phyloP scores from a whole-genome alignment of 2,329 filamentous ascomycete genomes.

The Metarhizium rileyi region DNA sequence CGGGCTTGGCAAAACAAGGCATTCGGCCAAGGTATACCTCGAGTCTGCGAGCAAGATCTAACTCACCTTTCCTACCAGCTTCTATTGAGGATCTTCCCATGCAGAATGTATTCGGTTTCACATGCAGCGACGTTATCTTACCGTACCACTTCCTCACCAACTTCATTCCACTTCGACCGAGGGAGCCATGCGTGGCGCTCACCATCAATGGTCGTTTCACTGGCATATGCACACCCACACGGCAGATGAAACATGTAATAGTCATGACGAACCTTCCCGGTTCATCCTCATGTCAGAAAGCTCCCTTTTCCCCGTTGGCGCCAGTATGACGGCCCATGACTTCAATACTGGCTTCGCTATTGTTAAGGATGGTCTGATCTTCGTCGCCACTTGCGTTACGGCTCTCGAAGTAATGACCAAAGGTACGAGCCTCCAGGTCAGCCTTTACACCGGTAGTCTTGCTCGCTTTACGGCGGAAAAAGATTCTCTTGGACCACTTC shows the following conservation, averaged over 20 bases:
- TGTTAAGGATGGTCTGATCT: conserved; percentile 1
- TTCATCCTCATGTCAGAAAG: conserved; percentile 12
- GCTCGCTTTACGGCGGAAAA: conserved; percentile 11
- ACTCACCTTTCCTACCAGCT: neutral
- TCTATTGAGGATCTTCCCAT: too few relatives aligned
- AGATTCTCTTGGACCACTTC: conserved; percentile 48
- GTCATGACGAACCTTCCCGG: neutral
- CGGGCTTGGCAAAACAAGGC: neutral
- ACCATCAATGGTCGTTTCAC: neutral
- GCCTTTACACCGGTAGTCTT: conserved; percentile 11
- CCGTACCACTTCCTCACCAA: neutral
- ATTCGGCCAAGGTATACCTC: neutral
- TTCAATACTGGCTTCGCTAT: conserved; percentile 5
- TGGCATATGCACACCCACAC: neutral
- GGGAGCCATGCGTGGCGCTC: neutral
- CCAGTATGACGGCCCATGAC: conserved; percentile 5
- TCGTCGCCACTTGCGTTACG: conserved; percentile 11
- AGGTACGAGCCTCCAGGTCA: conserved; percentile 23
- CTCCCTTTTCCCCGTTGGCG: conserved; percentile 2
- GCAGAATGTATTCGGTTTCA: neutral
- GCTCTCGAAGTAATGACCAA: conserved; percentile 21
- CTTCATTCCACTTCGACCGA: neutral
- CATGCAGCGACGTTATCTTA: neutral
- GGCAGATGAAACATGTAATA: neutral
- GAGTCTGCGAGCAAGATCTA: neutral